These are phyloP conservation scores for Silybum marianum DNA, from an alignment of 129 eudicot genomes.

Conservation along the genomic window DNA sequence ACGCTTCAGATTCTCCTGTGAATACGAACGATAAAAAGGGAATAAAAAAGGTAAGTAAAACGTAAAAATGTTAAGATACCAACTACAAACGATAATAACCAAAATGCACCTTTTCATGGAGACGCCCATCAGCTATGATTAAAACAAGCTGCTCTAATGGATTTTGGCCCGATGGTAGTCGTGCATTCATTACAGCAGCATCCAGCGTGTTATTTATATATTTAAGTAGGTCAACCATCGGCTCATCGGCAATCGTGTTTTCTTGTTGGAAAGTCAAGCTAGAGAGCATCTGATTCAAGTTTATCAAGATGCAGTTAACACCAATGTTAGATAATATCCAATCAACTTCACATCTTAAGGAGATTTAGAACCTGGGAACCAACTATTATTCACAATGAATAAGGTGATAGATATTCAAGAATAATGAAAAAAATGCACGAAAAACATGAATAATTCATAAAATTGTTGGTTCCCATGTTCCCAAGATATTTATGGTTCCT, in stretches of 20 bases:
- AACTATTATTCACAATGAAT: neutral
- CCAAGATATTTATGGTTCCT: neutral
- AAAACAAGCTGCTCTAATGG: conserved; percentile 94
- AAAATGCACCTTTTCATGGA: conserved; percentile 63
- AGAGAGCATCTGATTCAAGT: conserved; percentile 77
- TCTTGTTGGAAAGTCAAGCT: conserved; percentile 93
- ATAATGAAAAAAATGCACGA: neutral
- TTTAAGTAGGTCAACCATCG: conserved; percentile 85
- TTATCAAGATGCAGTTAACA: conserved; percentile 13
- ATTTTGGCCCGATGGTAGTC: conserved; percentile 84
- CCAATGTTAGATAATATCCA: conserved; percentile 4
- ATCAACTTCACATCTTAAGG: neutral
- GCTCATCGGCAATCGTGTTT: conserved; percentile 86
- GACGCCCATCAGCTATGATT: conserved; percentile 91
- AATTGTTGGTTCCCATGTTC: neutral
- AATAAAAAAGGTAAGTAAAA: neutral
- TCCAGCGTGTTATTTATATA: conserved; percentile 76
- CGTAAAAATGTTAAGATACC: neutral
- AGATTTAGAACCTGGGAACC: neutral
- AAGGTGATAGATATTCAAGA: neutral
- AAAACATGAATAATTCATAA: neutral
- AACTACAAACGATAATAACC: neutral
- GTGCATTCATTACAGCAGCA: conserved; percentile 66
- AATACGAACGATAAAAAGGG: neutral
- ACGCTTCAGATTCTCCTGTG: conserved; percentile 77